Evolutionary conservation across 1,139 yeast species (phyloP).

Genomic region (Fermentozyma sake): DNA sequence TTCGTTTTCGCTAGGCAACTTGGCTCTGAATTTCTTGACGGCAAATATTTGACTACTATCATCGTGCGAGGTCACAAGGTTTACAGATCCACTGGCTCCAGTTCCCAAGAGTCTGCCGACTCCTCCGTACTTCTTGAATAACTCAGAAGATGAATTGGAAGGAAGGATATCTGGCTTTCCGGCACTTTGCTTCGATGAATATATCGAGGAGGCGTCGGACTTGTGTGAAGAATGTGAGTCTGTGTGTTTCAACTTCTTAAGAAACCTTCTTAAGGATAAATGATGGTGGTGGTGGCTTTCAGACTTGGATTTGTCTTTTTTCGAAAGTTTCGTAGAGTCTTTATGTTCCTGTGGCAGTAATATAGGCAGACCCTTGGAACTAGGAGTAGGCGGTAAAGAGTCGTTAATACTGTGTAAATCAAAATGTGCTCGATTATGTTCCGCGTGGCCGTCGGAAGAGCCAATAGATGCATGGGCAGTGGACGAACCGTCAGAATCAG

Average conservation of each 20-base stretch:
- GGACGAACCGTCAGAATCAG: too few relatives aligned
- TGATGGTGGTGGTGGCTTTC: slow-evolving; percentile 17
- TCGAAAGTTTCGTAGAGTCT: too few relatives aligned
- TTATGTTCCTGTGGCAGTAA: too few relatives aligned
- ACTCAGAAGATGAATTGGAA: slow-evolving; percentile 8
- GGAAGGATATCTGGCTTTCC: too few relatives aligned
- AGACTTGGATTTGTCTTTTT: slow-evolving; percentile 7
- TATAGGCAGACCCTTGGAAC: too few relatives aligned
- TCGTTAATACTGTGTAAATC: too few relatives aligned
- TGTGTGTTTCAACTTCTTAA: slow-evolving; percentile 35
- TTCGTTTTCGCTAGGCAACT: slow-evolving; percentile 47
- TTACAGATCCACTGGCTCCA: slow-evolving; percentile 78
- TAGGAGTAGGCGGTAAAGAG: too few relatives aligned
- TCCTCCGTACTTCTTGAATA: slow-evolving; percentile 49
- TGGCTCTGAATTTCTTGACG: slow-evolving; percentile 62
- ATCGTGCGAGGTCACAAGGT: slow-evolving; percentile 45
- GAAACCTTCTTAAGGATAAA: slow-evolving; percentile 34
- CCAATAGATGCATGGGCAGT: too few relatives aligned
- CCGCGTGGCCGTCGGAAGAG: too few relatives aligned
- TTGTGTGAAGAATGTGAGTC: slow-evolving; percentile 3
- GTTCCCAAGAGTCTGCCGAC: slow-evolving; percentile 59
- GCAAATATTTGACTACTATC: slow-evolving; percentile 54
- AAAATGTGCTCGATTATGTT: too few relatives aligned
- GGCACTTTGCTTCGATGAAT: slow-evolving; percentile 5
- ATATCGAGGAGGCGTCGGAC: slow-evolving; percentile 1